A percentile compares a stretch with the other conserved stretches of the same genome.
These are phyloP conservation scores for Simmondsia chinensis DNA, from an alignment of 148 eudicot genomes.

Conservation along the genomic window DNA sequence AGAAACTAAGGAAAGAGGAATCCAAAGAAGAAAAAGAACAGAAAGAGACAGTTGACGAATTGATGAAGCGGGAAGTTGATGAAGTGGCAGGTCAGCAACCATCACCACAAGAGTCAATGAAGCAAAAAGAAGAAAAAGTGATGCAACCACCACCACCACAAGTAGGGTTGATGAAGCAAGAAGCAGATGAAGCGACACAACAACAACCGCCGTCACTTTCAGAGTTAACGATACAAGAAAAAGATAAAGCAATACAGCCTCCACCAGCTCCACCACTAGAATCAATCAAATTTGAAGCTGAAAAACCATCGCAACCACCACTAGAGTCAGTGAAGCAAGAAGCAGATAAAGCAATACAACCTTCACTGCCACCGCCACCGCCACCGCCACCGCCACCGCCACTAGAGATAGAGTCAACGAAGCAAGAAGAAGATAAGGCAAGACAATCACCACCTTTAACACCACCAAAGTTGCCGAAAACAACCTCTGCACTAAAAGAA, in stretches of 20 bases:
- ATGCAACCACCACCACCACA: not conserved
- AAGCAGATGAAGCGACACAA: not conserved
- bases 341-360: not conserved
- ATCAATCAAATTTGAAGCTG: not conserved
- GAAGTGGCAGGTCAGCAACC: not conserved
- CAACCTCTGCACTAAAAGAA: too few relatives aligned
- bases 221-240: not conserved
- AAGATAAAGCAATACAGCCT: not conserved
- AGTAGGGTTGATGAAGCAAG: not conserved
- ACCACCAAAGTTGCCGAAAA: too few relatives aligned
- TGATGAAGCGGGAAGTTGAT: not conserved
- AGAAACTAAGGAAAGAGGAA: not conserved
- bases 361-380: too few relatives aligned
- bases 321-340: not conserved
- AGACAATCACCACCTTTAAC: not conserved
- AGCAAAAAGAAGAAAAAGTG: not conserved
- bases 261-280: not conserved
- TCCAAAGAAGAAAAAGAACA: not conserved
- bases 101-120: not conserved
- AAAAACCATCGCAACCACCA: not conserved
- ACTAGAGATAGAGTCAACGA: too few relatives aligned
- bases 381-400: too few relatives aligned
- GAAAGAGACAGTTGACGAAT: slow-evolving; percentile 6
- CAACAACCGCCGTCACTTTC: too few relatives aligned
- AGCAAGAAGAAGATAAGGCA: not conserved